Conservation (phyloP, 2,329 filamentous ascomycete species). For the Xylaria sp. region DNA sequence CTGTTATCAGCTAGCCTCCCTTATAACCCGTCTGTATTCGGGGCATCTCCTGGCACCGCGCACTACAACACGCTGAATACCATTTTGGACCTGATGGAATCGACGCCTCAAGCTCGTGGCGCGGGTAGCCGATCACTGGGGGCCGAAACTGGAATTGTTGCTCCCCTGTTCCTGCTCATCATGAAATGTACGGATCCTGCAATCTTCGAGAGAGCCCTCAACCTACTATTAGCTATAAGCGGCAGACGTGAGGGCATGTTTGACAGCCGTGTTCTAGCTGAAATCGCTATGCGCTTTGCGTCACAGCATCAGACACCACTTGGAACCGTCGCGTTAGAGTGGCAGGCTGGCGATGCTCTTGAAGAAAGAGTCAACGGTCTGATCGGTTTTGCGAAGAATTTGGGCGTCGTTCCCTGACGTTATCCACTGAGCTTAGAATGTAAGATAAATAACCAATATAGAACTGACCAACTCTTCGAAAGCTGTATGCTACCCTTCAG, state of each 20-base stretch:
- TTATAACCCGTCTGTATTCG: conserved; percentile 10
- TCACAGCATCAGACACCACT: conserved; percentile 1
- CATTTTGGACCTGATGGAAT: conserved; percentile 19
- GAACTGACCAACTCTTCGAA: not conserved
- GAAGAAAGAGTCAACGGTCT: conserved; percentile 11
- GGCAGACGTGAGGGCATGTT: conserved; percentile 27
- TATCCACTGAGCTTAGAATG: not conserved
- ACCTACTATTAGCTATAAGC: conserved; percentile 5
- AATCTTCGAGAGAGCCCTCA: conserved; percentile 21
- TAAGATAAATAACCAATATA: not conserved
- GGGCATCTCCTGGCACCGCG: not conserved
- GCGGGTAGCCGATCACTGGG: conserved; percentile 8
- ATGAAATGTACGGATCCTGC: conserved; percentile 23
- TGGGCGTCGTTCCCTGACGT: conserved; percentile 4
- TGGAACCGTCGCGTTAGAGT: conserved; percentile 10
- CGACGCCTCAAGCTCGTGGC: conserved; percentile 10
- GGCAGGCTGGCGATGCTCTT: conserved; percentile 3
- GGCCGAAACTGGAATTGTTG: conserved; percentile 17
- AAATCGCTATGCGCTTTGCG: conserved; percentile 13
- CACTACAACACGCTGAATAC: not conserved
- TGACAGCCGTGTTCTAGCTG: conserved; percentile 10
- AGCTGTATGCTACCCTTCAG: not conserved
- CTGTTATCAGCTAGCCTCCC: conserved; percentile 18
- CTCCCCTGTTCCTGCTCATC: conserved; percentile 23
- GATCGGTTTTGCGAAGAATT: conserved; percentile 8